Evolutionary conservation across 805 yeast genomes (phyloP).

Genomic region (Saccharomycopsis oosterbeekiorum): DNA sequence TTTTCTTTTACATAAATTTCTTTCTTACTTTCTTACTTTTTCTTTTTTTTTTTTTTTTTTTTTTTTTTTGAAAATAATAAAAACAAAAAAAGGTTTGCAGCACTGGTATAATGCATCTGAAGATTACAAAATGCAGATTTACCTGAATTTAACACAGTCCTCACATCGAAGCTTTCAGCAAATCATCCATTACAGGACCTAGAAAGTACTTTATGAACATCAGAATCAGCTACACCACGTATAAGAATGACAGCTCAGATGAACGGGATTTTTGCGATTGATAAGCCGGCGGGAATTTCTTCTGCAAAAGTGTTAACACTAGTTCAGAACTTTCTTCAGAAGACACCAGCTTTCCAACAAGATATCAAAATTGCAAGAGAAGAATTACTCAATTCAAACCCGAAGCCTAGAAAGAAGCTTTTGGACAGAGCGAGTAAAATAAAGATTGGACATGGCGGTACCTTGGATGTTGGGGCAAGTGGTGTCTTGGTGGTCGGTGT

Average conservation of each 20-base stretch:
- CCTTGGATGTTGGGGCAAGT: conserved; percentile 91
- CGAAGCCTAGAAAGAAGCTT: conserved; percentile 40
- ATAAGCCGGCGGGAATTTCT: conserved; percentile 78
- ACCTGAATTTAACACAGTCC: too few relatives aligned
- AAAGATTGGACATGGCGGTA: conserved; percentile 98
- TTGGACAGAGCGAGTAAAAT: conserved; percentile 44
- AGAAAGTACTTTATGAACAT: too few relatives aligned
- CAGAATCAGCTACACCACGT: too few relatives aligned
- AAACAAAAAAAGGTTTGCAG: not conserved
- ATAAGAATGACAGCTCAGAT: conserved; percentile 27
- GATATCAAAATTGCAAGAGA: conserved; percentile 43
- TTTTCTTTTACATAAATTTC: too few relatives aligned
- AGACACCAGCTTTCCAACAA: conserved; percentile 45
- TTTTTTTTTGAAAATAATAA: not conserved
- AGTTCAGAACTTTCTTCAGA: conserved; percentile 53
- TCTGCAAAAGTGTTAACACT: conserved; percentile 66
- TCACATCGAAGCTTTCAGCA: too few relatives aligned
- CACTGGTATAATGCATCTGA: not conserved
- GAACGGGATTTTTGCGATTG: conserved; percentile 91
- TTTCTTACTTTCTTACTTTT: too few relatives aligned
- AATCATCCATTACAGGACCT: too few relatives aligned
- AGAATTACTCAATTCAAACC: conserved; percentile 33
- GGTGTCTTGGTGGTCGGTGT: conserved; percentile 89
- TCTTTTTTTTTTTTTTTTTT: too few relatives aligned
- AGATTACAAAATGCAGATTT: too few relatives aligned